Evolutionary conservation across 208 protist species (phyloP).

Genomic region (Angomonas deanei): DNA sequence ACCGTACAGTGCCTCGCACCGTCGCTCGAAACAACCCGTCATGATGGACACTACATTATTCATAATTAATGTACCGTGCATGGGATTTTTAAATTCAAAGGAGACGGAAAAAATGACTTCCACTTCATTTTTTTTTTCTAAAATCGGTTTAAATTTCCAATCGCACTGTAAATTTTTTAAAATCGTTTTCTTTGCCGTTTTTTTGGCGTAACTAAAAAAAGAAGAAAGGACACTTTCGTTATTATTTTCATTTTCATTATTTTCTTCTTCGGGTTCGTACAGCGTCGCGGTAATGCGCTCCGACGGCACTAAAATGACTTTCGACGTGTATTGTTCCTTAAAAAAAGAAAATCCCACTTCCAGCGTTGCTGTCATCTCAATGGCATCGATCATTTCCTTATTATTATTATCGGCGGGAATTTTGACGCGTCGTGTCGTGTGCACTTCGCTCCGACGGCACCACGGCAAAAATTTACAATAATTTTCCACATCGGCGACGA

Average conservation of each 20-base stretch:
- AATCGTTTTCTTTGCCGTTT: constrained; percentile 35
- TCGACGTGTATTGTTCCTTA: constrained; percentile 71
- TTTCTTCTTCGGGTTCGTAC: constrained; percentile 26
- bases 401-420: constrained; percentile 11
- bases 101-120: constrained; percentile 71
- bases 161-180: constrained; percentile 58
- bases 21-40: constrained; percentile 75
- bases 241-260: constrained; percentile 1
- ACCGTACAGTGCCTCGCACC: constrained; percentile 62
- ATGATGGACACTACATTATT: constrained; percentile 71
- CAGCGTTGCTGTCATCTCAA: constrained; percentile 67
- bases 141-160: constrained; percentile 58
- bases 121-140: constrained; percentile 31
- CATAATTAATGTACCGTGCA: constrained; percentile 72
- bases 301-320: constrained; percentile 47
- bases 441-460: constrained; percentile 61
- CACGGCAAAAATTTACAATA: constrained; percentile 77
- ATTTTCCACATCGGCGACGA: constrained; percentile 70
- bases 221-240: constrained; percentile 21
- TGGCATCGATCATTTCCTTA: constrained; percentile 18
- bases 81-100: constrained; percentile 74
- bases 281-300: constrained; percentile 47
- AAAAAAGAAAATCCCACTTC: constrained; percentile 73
- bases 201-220: constrained; percentile 29
- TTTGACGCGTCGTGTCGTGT: constrained; percentile 25